Conservation (phyloP, 1,139 yeast species). For the Debaryomyces fabryi region DNA sequence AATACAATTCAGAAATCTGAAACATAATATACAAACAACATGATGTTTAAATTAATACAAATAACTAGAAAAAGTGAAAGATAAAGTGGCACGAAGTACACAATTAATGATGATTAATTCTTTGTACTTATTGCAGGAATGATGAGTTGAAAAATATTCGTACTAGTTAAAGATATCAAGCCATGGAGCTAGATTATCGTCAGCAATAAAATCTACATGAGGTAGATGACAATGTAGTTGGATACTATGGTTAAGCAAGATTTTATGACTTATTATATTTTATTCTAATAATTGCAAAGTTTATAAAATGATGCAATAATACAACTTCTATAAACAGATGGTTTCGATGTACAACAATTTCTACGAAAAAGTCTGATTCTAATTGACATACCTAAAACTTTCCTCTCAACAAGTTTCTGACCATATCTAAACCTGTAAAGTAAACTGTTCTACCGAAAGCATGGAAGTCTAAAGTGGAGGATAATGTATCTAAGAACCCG, state of each 20-base stretch:
- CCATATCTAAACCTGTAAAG: slow-evolving; percentile 80
- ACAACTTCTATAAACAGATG: not conserved
- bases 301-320: not conserved
- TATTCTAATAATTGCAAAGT: not conserved
- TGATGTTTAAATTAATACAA: not conserved
- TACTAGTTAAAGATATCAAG: no score
- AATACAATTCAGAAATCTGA: no score
- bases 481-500: slow-evolving; percentile 79
- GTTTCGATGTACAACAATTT: not conserved
- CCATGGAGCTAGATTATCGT: no score
- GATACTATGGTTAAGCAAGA: no score
- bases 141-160: no score
- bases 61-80: no score
- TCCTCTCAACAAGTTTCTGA: slow-evolving; percentile 63
- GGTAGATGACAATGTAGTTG: no score
- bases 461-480: slow-evolving; percentile 77
- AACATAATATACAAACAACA: no score
- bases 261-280: not conserved
- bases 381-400: slow-evolving; percentile 49
- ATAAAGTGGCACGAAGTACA: no score
- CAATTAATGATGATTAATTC: no score
- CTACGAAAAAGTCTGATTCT: not conserved
- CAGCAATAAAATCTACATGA: no score
- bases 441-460: slow-evolving; percentile 70
- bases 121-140: no score